Conservation (phyloP, 2,329 filamentous ascomycete species). For the Aureobasidium subglaciale region DNA sequence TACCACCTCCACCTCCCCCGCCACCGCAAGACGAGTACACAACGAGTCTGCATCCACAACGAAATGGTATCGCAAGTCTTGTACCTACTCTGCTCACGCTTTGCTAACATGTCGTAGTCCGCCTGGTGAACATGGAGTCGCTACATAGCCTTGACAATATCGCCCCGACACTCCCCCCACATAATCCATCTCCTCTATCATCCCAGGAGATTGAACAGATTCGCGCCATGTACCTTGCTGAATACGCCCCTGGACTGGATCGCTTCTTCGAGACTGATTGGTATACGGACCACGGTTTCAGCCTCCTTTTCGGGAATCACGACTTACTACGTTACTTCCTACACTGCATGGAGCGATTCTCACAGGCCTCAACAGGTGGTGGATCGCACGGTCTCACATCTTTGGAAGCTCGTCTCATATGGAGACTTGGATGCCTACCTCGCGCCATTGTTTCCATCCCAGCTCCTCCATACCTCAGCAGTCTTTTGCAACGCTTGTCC, state of each 20-base stretch:
- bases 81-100: background rate
- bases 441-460: conserved; percentile 21
- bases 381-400: conserved; percentile 33
- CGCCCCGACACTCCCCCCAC: conserved; percentile 44
- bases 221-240: conserved; percentile 63
- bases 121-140: conserved; percentile 59
- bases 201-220: conserved; percentile 66
- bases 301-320: background rate
- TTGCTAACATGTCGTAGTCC: conserved; percentile 25
- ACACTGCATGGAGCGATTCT: conserved; percentile 49
- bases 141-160: conserved; percentile 59
- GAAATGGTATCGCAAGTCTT: conserved; percentile 23
- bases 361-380: conserved; percentile 1
- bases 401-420: conserved; percentile 54
- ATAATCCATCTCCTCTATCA: conserved; percentile 29
- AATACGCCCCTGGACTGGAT: conserved; percentile 69
- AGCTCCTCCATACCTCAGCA: conserved; percentile 40
- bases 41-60: conserved; percentile 22
- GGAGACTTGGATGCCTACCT: conserved; percentile 50
- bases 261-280: conserved; percentile 75
- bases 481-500: conserved; percentile 59
- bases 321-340: conserved; percentile 58
- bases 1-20: conserved; percentile 30
- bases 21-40: conserved; percentile 25
- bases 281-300: conserved; percentile 50